Base-by-base conservation (phyloP, 257 asterid species). In the Solanum medicagineum region DNA sequence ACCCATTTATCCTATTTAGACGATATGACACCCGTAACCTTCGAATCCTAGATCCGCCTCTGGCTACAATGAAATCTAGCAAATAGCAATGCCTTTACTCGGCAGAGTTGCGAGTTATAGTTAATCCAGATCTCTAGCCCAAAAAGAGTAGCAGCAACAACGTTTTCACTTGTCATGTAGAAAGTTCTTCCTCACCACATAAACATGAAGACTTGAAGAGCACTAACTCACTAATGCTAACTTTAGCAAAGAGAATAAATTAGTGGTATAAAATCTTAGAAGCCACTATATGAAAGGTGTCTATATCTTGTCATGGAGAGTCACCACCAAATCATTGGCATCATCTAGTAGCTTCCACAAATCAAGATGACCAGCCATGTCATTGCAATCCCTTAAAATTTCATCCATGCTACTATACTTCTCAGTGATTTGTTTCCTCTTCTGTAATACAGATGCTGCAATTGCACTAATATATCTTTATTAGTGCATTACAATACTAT, bases 351-450 rank as follows among this genome's bases (percentile, higher is more conserved):
- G 96, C 86, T 90, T 94, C 98, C 99, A 95, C 17, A 94, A 96
- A 13, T 95, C 97, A 22, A 95, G 86, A 84, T 89, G 90, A 20
- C 99, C 99, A 6, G 98, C 92, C 98, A 95, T 92, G 89, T 95
- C 90, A 85, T 94, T 90, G 90, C 98, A 95, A 40, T 94, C 98
- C 91, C 86, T 89, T 92, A 95, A 92, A 47, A 94, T 94, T 83
- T 95, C 99, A 79, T 95, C 99, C 98, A 94, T 91, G 90, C 97
- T 91, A 90, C 91, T 91, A 75, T 94, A 92, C 66, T 93, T 95
- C 90, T 94, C 98, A 17, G 94, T 90, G 73, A 95, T 95, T 91
- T 92, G 86, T 87, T 93, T 94, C 95, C 94, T 90, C 90, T 91
- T 93, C 70, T 92, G 98, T 85, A 93, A 84, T 7, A 95, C 98